Conservation (phyloP, 768 basidiomycete species). For the Lanmaoa rubissima region DNA sequence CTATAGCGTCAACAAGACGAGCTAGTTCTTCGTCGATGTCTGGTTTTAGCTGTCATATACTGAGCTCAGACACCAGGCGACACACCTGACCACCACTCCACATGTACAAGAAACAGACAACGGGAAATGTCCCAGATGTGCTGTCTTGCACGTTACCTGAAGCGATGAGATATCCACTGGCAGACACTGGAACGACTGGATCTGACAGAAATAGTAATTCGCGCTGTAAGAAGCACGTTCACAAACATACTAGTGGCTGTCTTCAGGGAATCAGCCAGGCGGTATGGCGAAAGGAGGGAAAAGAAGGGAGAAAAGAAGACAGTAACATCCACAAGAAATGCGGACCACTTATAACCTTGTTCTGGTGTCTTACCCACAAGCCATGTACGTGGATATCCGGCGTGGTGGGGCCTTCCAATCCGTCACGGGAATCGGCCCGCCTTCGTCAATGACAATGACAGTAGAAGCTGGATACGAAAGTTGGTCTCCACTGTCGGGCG, state of each 20-base stretch:
- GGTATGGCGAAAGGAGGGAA: background rate
- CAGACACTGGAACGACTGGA: background rate
- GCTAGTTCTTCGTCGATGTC: background rate
- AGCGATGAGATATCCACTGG: background rate
- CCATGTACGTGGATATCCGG: background rate
- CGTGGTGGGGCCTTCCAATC: too few species aligned
- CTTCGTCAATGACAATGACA: too few species aligned
- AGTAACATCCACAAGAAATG: background rate
- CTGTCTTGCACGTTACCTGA: background rate
- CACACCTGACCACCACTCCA: background rate
- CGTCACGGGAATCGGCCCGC: too few species aligned
- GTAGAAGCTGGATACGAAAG: too few species aligned
- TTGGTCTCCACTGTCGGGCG: too few species aligned
- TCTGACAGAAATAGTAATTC: background rate
- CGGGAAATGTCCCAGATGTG: background rate
- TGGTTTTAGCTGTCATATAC: background rate
- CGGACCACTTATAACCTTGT: background rate
- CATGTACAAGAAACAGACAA: background rate
- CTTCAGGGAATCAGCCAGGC: background rate
- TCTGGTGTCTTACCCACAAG: background rate
- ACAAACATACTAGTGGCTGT: too few species aligned
- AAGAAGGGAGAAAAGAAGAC: background rate
- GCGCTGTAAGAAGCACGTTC: too few species aligned
- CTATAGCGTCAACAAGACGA: background rate
- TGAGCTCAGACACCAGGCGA: background rate